Evolutionary conservation across 345 rosid species (phyloP), one percentile per base, ranked within the genome.

Genomic region (Brassica carinata): DNA sequence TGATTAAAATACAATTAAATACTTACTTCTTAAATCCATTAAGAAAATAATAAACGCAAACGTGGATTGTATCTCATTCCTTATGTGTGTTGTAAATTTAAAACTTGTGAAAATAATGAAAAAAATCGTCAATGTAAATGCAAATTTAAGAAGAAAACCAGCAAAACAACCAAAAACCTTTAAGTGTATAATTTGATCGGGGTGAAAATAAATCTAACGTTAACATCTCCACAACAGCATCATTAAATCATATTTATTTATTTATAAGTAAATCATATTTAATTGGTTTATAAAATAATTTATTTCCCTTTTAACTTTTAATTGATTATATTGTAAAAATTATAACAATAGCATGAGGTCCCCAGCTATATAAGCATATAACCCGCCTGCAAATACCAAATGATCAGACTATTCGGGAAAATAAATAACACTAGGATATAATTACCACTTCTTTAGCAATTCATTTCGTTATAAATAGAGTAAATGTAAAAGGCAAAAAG

Each of bases 321-420:
- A 11, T 76, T 69, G 68, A 4, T 63, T 51, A 55, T 38, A 66
- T 5, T 66, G 27, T 43, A 61, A 30, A 43, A 66, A 5, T 38
- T 43, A 8, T 30, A 40, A 43, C 40, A 10, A 68, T 29, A 23
- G 10, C 61, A 61, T 67, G 63, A 74, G 78, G 83, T 79, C 83
- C 82, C 77, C 77, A 79, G 18, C 36, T 72, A 38, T 17, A 72
- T 58, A 67, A 73, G 63, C 82, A 48, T 74, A 23, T 34, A 68
- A 58, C 19, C 82, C 73, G 82, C 82, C 67, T 79, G 82, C 73
- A 79, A 48, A 38, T 30, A 33, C 64, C 48, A 59, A 79, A 79
- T 73, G 63, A 73, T 79, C 77, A 79, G 45, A 67, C 59, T 29
- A 55, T 65, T 66, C 15, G 48, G 70, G 36, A 19, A 8, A 58